These are phyloP conservation scores for Gliomastix tumulicola DNA, from an alignment of 2,329 filamentous ascomycete genomes.

Conservation along the genomic window DNA sequence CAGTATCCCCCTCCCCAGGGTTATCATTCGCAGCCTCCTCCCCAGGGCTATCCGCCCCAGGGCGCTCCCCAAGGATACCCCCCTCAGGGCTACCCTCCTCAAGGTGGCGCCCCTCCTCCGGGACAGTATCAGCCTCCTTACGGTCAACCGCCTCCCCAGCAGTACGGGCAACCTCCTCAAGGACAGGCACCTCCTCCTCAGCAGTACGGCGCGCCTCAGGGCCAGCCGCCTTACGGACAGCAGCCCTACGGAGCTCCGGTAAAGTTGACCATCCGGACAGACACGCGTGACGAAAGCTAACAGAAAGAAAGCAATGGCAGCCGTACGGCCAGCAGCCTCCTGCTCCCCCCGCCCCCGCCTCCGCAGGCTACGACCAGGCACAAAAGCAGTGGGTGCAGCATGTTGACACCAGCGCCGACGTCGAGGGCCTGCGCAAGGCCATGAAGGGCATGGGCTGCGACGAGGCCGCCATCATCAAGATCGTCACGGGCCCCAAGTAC, in stretches of 20 bases:
- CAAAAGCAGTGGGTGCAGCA: conserved; percentile 14
- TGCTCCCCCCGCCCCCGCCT: conserved; percentile 15
- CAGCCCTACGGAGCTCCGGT: conserved; percentile 5
- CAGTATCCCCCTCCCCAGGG: no score
- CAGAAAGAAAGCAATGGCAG: conserved; percentile 10
- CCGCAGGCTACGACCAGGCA: conserved; percentile 16
- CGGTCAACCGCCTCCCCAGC: conserved; percentile 7
- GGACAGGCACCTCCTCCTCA: conserved; percentile 7
- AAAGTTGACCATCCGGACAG: not conserved
- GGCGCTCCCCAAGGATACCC: not conserved
- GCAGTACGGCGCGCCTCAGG: conserved; percentile 2
- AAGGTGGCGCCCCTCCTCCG: conserved; percentile 1
- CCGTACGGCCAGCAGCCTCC: conserved; percentile 5
- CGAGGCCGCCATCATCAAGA: conserved; percentile 17
- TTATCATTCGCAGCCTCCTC: no score
- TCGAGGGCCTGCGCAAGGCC: conserved; percentile 20
- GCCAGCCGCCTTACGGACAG: conserved; percentile 3
- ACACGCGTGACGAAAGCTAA: not conserved
- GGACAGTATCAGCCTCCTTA: conserved; percentile 5
- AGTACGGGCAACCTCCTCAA: conserved; percentile 7
- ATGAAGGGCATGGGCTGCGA: conserved; percentile 28
- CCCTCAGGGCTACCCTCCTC: not conserved
- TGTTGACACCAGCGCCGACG: conserved; percentile 20
- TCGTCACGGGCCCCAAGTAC: conserved; percentile 21
- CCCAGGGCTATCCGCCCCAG: not conserved